Evolutionary conservation across 2,329 filamentous ascomycete genomes (phyloP), one percentile per base, ranked within the genome.

Genomic region (Talaromyces sp.): DNA sequence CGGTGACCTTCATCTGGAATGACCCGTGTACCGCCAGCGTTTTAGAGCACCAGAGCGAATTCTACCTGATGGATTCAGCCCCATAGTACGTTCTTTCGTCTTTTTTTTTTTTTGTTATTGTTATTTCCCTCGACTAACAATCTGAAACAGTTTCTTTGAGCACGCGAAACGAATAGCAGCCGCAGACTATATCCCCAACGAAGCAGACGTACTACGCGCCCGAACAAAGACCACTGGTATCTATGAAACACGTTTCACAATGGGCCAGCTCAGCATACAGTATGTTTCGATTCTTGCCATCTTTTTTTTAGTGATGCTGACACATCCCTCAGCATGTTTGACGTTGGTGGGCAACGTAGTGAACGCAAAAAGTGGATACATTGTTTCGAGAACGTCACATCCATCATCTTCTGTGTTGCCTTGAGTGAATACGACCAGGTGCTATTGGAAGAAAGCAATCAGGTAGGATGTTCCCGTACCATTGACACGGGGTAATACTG

Each of bases 301-400:
- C 17, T 32, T 17, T 53, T 53, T 60, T 13, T 5, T 11, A 25
- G 44, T 11, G 9, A 47, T 47, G 22, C 44, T 47, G 22, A 47
- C 44, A 49, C n/a, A 19, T 44, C 11, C 63, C 70, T 58, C 71
- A 98, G 93, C 80, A 99, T 99, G 95, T 99, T 99, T 73, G 95
- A 99, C 75, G 95, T 99, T 4, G 95, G 95, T 65, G 95, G 95
- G 27, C 95, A 99, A 78, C 84, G 95, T 73, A 98, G 93, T 76
- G 95, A 99, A 78, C 86, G 95, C 65, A 99, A 99, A 82, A 99
- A 99, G 81, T 99, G 95, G 95, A 99, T 99, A 73, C 95, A 99
- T 79, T 99, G 95, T 80, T 99, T 99, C 76, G 95, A 99, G 77
- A 98, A 98, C 70, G 95, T 99, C 70, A 99, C 95, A 51, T 98